Percentiles rank a stretch among this genome's conserved stretches.
These are phyloP conservation scores for Alternaria alternata DNA, from an alignment of 2,329 filamentous ascomycete species.

Conservation along the genomic window DNA sequence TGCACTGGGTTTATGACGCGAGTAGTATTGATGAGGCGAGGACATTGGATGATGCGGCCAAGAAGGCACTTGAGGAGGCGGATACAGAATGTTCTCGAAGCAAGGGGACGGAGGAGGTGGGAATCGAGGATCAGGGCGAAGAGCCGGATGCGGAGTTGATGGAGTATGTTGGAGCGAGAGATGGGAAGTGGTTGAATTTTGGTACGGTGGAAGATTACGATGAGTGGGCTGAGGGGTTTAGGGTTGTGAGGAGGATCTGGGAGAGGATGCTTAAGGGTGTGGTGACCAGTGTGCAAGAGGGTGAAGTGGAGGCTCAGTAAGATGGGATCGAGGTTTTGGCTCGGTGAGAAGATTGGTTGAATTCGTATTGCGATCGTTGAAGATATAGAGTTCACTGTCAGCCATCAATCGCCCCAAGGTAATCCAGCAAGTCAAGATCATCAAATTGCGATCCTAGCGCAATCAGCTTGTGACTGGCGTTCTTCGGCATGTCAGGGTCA, in stretches of 20 bases:
- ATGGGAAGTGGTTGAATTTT: slow-evolving; percentile 15
- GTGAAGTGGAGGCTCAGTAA: background rate
- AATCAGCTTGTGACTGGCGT: too few relatives aligned
- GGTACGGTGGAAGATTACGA: slow-evolving; percentile 8
- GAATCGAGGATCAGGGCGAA: background rate
- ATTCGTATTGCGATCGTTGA: background rate
- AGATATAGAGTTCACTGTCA: background rate
- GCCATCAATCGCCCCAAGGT: background rate
- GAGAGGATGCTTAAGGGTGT: background rate
- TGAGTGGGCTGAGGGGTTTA: background rate
- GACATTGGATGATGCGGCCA: background rate
- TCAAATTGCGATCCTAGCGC: background rate
- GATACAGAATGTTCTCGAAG: fast-evolving
- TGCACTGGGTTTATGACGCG: slow-evolving; percentile 8
- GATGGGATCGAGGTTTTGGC: background rate
- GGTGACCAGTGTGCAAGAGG: background rate
- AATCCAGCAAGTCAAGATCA: too few relatives aligned
- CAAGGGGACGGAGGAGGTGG: background rate
- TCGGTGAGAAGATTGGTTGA: background rate
- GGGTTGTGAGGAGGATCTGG: slow-evolving; percentile 6
- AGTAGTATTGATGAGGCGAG: background rate
- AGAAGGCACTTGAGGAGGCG: background rate
- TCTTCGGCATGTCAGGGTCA: too few relatives aligned
- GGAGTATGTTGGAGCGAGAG: slow-evolving; percentile 6
- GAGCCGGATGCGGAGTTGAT: background rate